These are phyloP conservation scores for Aspergillus novoparasiticus DNA, from an alignment of 2,329 filamentous ascomycete species.

Conservation along the genomic window DNA sequence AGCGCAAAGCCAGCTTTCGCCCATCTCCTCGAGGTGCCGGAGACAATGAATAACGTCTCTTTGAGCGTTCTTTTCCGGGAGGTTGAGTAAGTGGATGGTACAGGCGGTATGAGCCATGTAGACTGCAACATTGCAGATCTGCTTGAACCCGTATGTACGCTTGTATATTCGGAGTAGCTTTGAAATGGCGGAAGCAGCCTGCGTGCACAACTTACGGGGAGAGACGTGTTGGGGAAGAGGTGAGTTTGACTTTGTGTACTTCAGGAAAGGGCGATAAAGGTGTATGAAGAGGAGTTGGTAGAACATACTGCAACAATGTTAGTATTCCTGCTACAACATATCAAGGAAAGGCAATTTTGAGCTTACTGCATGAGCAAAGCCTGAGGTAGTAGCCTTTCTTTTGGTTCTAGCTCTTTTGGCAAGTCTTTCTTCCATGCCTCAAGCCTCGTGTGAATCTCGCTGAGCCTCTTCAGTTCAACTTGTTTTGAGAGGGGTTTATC, in stretches of 20 bases:
- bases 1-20: conserved; percentile 90
- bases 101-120: conserved; percentile 95
- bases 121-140: conserved; percentile 95
- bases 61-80: conserved; percentile 87
- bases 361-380: conserved; percentile 84
- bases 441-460: conserved; percentile 84
- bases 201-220: conserved; percentile 85
- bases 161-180: conserved; percentile 96
- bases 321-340: conserved; percentile 11
- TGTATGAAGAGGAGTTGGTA: conserved; percentile 95
- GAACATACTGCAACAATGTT: conserved; percentile 73
- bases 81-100: conserved; percentile 89
- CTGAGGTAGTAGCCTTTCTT: conserved; percentile 84
- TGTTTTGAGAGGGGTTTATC: conserved; percentile 71
- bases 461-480: conserved; percentile 86
- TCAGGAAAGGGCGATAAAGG: conserved; percentile 91
- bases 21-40: conserved; percentile 92
- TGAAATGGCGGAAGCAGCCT: conserved; percentile 85
- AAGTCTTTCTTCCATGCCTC: conserved; percentile 86
- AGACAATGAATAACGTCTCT: conserved; percentile 89
- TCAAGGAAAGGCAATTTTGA: neutral
- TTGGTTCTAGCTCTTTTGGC: conserved; percentile 83
- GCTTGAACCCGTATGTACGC: conserved; percentile 82
- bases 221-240: conserved; percentile 86
- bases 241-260: conserved; percentile 79